Percentiles rank a stretch among this genome's conserved stretches.
These are phyloP conservation scores for Phytophthora lateralis DNA, from an alignment of 352 stramenopile species.

Conservation along the genomic window DNA sequence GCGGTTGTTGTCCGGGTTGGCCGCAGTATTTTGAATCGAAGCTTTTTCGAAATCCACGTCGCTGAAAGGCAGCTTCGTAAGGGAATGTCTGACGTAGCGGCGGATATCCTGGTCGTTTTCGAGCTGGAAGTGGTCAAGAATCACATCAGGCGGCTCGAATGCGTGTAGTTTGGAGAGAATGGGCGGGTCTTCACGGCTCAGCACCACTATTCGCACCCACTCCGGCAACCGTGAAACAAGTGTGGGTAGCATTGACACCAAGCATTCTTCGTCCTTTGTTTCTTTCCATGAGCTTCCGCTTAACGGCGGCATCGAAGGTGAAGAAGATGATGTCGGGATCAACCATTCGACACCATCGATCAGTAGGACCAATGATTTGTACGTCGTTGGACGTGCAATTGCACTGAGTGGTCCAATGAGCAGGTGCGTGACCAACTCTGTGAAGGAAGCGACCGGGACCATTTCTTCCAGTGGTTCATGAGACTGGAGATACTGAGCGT, in stretches of 20 bases:
- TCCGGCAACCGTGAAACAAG: conserved; percentile 57
- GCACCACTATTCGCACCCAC: conserved; percentile 70
- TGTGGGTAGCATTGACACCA: conserved; percentile 62
- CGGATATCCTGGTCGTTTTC: conserved; percentile 65
- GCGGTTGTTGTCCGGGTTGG: conserved; percentile 2
- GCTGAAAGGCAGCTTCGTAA: conserved; percentile 26
- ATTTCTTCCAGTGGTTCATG: conserved; percentile 75
- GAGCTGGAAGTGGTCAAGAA: conserved; percentile 45
- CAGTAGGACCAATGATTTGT: conserved; percentile 65
- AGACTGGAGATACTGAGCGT: conserved; percentile 68
- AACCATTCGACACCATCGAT: conserved; percentile 73
- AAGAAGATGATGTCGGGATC: conserved; percentile 24
- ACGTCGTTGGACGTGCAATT: conserved; percentile 54
- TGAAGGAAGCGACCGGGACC: conserved; percentile 73
- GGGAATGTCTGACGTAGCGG: conserved; percentile 20
- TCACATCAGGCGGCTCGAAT: conserved; percentile 47
- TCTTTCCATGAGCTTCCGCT: conserved; percentile 16
- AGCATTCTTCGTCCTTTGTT: conserved; percentile 48
- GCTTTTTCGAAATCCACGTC: conserved; percentile 14
- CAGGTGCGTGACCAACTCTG: conserved; percentile 52
- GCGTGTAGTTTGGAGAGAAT: conserved; percentile 66
- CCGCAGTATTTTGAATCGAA: conserved; percentile 2
- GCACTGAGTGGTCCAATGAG: conserved; percentile 69
- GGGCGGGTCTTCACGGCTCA: conserved; percentile 66
- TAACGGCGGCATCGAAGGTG: conserved; percentile 22